Percentiles rank a stretch among this genome's conserved stretches.
These are phyloP conservation scores for Reticulascus tulasneorum DNA, from an alignment of 2,329 filamentous ascomycete genomes.

Conservation along the genomic window DNA sequence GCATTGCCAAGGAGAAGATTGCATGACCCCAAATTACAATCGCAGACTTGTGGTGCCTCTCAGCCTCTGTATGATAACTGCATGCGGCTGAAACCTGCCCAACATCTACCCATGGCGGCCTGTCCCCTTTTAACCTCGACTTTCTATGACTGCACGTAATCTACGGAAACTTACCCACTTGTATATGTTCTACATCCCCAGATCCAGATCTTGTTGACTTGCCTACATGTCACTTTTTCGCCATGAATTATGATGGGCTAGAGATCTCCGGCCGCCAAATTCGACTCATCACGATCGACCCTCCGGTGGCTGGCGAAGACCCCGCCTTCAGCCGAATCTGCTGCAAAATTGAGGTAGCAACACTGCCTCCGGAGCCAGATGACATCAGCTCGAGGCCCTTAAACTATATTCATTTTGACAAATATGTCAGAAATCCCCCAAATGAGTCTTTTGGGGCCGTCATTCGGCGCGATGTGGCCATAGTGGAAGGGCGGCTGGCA, in stretches of 20 bases:
- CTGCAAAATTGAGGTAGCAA: not conserved
- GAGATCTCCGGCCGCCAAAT: not conserved
- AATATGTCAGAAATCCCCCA: not conserved
- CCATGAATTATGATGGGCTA: not conserved
- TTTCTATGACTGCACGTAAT: too few relatives aligned
- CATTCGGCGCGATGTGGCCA: not conserved
- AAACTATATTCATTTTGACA: not conserved
- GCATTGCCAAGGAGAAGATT: too few relatives aligned
- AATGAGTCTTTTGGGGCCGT: not conserved
- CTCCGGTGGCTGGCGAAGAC: not conserved
- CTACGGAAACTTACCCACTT: too few relatives aligned
- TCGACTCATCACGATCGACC: not conserved
- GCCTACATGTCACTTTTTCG: too few relatives aligned
- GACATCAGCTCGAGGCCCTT: not conserved
- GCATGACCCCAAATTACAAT: too few relatives aligned
- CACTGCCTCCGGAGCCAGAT: not conserved
- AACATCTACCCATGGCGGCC: too few relatives aligned
- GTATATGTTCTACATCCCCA: too few relatives aligned
- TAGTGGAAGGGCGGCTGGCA: not conserved
- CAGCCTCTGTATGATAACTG: too few relatives aligned
- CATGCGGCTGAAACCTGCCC: too few relatives aligned
- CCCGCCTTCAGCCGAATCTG: not conserved
- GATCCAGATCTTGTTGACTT: too few relatives aligned
- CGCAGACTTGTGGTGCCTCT: too few relatives aligned
- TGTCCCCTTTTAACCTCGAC: too few relatives aligned